Percentiles rank a stretch among this genome's conserved stretches.
phyloP scores from a whole-genome alignment of 176 grass and related monocot genomes.

The Aegilops umbellulata region DNA sequence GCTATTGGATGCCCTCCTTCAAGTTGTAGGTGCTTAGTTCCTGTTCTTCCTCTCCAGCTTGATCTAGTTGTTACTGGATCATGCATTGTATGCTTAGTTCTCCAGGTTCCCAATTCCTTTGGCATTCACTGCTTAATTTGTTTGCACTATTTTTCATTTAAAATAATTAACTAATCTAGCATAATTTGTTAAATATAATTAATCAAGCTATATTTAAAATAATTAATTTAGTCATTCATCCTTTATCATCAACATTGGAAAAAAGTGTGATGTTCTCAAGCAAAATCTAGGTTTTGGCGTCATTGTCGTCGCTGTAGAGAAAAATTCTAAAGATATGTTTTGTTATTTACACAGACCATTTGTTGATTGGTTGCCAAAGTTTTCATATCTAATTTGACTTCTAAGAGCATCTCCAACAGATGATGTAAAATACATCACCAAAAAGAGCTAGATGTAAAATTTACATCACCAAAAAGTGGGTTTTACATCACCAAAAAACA shows the following conservation, averaged over 20 bases:
- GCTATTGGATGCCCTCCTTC: constrained; percentile 92
- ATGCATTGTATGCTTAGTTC: neutral
- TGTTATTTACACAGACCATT: neutral
- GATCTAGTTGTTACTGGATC: constrained; percentile 18
- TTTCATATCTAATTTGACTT: constrained; percentile 19
- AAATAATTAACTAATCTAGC: neutral
- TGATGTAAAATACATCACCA: no score
- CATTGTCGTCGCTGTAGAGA: neutral
- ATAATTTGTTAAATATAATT: neutral
- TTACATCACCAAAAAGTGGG: no score
- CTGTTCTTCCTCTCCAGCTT: constrained; percentile 10
- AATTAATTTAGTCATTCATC: neutral
- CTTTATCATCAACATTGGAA: neutral
- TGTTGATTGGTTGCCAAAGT: neutral
- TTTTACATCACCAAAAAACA: no score
- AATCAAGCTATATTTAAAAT: neutral
- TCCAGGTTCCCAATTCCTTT: neutral
- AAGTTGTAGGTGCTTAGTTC: constrained; percentile 72
- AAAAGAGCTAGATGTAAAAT: no score
- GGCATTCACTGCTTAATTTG: neutral
- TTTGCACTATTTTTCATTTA: neutral
- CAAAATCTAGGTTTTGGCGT: neutral
- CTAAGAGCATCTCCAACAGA: neutral
- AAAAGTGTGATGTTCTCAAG: constrained; percentile 8
- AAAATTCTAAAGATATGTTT: neutral